phyloP scores from a whole-genome alignment of 257 asterid genomes.

The Nicotiana paniculata region DNA sequence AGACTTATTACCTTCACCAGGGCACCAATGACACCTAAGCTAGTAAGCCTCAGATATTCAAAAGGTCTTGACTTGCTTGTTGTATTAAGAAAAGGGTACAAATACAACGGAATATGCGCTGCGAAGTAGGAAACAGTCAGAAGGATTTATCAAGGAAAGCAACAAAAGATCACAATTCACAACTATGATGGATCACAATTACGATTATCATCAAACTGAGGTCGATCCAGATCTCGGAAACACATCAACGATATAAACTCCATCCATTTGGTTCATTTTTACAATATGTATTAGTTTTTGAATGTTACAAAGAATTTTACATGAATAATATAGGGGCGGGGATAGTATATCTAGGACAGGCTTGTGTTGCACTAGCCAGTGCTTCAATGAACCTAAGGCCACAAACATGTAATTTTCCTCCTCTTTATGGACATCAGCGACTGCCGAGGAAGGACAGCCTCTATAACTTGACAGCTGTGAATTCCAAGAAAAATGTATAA shows the following conservation, averaged over 20 bases:
- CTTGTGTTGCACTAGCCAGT: neutral
- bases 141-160: neutral
- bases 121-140: slow-evolving; percentile 12
- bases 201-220: neutral
- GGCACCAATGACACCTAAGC: slow-evolving; percentile 38
- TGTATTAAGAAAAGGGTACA: slow-evolving; percentile 22
- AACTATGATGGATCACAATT: neutral
- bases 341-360: neutral
- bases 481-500: neutral
- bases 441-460: neutral
- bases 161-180: neutral
- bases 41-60: slow-evolving; percentile 29
- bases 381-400: neutral
- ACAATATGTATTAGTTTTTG: neutral
- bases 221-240: neutral
- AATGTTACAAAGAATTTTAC: neutral
- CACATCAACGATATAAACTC: neutral
- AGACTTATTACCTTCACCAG: slow-evolving; percentile 32
- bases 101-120: slow-evolving; percentile 31
- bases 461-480: neutral
- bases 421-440: neutral
- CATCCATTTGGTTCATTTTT: neutral
- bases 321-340: neutral
- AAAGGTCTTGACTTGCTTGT: slow-evolving; percentile 23
- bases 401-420: neutral